Conservation (phyloP, 495 filamentous ascomycete genomes). For the Bacidia rubella region DNA sequence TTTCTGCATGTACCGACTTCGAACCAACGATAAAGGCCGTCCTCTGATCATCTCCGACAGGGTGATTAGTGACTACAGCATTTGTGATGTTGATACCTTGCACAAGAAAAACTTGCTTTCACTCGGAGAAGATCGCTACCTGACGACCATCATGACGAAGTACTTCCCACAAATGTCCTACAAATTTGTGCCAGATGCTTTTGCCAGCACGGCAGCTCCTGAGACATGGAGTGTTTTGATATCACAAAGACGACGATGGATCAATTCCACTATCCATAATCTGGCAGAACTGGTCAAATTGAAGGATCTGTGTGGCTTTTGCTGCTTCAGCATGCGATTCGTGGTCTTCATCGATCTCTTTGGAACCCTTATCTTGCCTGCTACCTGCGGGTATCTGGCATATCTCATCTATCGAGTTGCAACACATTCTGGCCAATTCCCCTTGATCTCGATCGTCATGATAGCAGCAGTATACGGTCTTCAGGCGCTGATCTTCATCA, state of each 20-base stretch:
- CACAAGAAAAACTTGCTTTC: constrained; percentile 99
- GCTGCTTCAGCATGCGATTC: constrained; percentile 99
- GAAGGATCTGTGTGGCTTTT: constrained; percentile 94
- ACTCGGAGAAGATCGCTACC: constrained; percentile 84
- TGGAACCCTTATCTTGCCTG: constrained; percentile 81
- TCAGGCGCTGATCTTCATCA: constrained; percentile 92
- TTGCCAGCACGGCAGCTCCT: constrained; percentile 92
- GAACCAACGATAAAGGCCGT: constrained; percentile 84
- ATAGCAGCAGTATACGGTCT: constrained; percentile 92
- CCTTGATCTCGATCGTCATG: constrained; percentile 74
- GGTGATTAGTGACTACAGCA: constrained; percentile 70
- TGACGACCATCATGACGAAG: constrained; percentile 91
- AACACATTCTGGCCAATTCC: constrained; percentile 46
- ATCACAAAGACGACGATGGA: constrained; percentile 97
- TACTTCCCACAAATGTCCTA: constrained; percentile 89
- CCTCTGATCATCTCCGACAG: constrained; percentile 91
- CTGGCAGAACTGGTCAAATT: constrained; percentile 89
- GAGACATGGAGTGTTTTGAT: constrained; percentile 90
- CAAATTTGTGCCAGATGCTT: constrained; percentile 84
- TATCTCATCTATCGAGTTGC: constrained; percentile 73
- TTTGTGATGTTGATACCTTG: constrained; percentile 91
- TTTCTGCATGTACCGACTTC: constrained; percentile 97
- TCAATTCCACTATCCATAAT: constrained; percentile 98
- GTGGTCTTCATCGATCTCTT: constrained; percentile 90
- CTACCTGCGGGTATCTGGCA: constrained; percentile 77